These are phyloP conservation scores for Margaritispora aquatica DNA, from an alignment of 495 filamentous ascomycete genomes.

Conservation along the genomic window DNA sequence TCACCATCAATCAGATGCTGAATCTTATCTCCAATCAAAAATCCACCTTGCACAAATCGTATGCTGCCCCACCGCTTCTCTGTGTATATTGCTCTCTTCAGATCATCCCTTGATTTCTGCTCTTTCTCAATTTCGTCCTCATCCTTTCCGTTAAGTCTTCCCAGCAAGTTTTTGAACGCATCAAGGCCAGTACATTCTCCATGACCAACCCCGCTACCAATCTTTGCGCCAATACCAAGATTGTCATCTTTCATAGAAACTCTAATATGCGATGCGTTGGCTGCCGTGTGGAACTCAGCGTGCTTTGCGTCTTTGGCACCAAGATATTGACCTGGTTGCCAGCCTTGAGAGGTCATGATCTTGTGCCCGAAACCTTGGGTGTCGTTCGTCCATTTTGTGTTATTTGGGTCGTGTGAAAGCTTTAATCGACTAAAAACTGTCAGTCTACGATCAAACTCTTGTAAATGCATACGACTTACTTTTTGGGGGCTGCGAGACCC, in stretches of 20 bases:
- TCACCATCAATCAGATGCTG: constrained; percentile 26
- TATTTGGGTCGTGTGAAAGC: constrained; percentile 85
- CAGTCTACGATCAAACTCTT: constrained; percentile 7
- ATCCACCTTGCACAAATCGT: constrained; percentile 74
- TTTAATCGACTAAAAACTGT: constrained; percentile 60
- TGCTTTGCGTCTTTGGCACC: constrained; percentile 70
- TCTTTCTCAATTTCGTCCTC: constrained; percentile 62
- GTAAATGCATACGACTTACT: constrained; percentile 40
- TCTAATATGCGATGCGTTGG: constrained; percentile 70
- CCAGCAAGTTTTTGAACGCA: constrained; percentile 75
- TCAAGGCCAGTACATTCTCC: constrained; percentile 77
- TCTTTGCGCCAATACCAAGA: constrained; percentile 77
- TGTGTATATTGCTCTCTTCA: constrained; percentile 60
- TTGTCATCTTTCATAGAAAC: constrained; percentile 83
- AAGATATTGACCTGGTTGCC: constrained; percentile 76
- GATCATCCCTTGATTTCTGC: constrained; percentile 49
- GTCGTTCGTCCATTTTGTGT: constrained; percentile 81
- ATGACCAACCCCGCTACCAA: constrained; percentile 47
- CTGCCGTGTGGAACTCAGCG: constrained; percentile 65
- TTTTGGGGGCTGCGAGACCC: constrained; percentile 69
- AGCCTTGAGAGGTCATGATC: constrained; percentile 81
- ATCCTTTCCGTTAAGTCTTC: constrained; percentile 82
- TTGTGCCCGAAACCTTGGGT: constrained; percentile 78
- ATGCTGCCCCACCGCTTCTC: constrained; percentile 66
- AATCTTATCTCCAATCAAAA: constrained; percentile 64